Conservation (phyloP, 441 rosid genomes). For the Syzygium malaccense region DNA sequence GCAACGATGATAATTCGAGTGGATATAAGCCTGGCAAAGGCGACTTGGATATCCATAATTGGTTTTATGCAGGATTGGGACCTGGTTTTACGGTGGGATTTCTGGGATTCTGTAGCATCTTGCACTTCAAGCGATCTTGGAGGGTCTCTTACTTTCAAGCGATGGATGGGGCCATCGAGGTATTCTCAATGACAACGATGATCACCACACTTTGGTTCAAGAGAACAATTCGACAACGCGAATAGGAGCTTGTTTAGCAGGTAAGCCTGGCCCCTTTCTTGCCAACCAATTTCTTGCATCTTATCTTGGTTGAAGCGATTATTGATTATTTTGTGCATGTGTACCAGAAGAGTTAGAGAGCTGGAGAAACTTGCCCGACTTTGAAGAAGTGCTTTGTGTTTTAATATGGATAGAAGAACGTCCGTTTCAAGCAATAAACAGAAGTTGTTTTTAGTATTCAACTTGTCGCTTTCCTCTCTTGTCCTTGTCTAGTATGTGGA, state of each 20-base stretch:
- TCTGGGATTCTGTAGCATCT: constrained; percentile 9
- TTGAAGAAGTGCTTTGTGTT: too few relatives aligned
- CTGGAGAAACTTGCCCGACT: too few relatives aligned
- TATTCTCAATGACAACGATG: neutral
- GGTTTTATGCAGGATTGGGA: neutral
- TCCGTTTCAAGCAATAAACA: neutral
- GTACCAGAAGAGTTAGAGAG: too few relatives aligned
- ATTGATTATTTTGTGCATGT: too few relatives aligned
- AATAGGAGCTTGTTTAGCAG: too few relatives aligned
- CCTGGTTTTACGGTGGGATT: constrained; percentile 23
- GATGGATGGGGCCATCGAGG: neutral
- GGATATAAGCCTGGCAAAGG: neutral
- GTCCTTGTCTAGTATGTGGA: neutral
- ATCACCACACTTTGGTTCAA: too few relatives aligned
- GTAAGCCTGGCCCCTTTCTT: too few relatives aligned
- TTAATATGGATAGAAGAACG: neutral
- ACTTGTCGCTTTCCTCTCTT: neutral
- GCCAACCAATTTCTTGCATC: too few relatives aligned
- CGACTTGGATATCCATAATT: neutral
- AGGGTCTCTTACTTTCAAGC: neutral
- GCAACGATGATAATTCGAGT: rapidly evolving
- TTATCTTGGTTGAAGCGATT: too few relatives aligned
- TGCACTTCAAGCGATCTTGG: constrained; percentile 4
- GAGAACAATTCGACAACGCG: too few relatives aligned
- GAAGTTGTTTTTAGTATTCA: neutral